phyloP scores from a whole-genome alignment of 331 rosid genomes.

The Pyracantha coccinea region DNA sequence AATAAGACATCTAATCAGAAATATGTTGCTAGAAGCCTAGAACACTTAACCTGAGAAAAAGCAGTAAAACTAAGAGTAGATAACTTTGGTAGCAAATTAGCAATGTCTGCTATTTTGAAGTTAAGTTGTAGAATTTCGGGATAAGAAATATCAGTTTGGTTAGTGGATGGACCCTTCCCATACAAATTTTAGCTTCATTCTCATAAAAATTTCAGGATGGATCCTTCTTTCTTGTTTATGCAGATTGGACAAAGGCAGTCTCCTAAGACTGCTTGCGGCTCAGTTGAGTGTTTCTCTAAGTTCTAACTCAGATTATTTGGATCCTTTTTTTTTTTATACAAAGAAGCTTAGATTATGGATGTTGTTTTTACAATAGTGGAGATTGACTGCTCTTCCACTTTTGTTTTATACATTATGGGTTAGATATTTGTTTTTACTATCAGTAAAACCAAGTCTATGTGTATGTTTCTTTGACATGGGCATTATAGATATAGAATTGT shows the following conservation, averaged over 20 bases:
- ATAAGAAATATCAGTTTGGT: neutral
- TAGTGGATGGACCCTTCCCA: neutral
- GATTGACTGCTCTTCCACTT: too few relatives aligned
- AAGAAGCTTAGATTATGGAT: neutral
- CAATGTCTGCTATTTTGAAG: neutral
- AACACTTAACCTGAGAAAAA: neutral
- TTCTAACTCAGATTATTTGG: neutral
- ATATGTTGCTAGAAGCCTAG: neutral
- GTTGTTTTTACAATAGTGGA: neutral
- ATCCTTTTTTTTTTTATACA: neutral
- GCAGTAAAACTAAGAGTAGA: neutral
- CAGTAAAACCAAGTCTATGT: too few relatives aligned
- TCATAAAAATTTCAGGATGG: neutral
- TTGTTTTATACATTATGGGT: too few relatives aligned
- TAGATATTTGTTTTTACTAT: too few relatives aligned
- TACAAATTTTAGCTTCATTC: neutral
- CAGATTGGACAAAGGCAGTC: neutral
- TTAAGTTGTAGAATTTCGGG: neutral
- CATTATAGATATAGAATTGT: too few relatives aligned
- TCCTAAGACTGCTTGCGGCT: neutral
- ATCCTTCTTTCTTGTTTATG: neutral
- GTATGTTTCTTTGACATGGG: too few relatives aligned
- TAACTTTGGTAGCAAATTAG: neutral
- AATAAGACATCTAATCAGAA: neutral
- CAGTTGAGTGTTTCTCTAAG: neutral